These are phyloP conservation scores for Chaetomium sp. DNA, from an alignment of 2,329 filamentous ascomycete genomes.

Conservation along the genomic window DNA sequence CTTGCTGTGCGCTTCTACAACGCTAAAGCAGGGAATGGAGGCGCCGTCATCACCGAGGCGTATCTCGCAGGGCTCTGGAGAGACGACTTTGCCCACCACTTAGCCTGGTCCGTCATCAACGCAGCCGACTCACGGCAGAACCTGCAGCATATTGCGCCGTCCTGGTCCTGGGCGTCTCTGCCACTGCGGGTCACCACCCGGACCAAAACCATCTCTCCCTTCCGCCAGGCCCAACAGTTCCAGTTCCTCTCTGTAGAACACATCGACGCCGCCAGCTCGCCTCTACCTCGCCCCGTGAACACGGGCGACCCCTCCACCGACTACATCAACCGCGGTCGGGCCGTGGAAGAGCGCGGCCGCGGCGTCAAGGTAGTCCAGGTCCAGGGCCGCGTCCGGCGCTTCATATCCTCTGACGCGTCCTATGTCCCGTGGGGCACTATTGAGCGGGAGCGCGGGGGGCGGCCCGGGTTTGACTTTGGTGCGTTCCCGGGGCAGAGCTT, in stretches of 20 bases:
- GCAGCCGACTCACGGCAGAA: conserved; percentile 13
- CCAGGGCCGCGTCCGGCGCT: conserved; percentile 20
- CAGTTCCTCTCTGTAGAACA: conserved; percentile 13
- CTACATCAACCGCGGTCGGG: conserved; percentile 11
- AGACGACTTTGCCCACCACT: conserved; percentile 22
- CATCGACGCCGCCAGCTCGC: neutral
- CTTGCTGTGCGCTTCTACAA: conserved; percentile 25
- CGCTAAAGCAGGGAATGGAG: conserved; percentile 18
- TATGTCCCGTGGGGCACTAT: conserved; percentile 18
- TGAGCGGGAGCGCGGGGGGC: conserved; percentile 11
- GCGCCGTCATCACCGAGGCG: conserved; percentile 16
- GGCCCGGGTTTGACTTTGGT: conserved; percentile 17
- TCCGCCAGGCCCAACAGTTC: conserved; percentile 17
- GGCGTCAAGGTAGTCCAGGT: conserved; percentile 20
- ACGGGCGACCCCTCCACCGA: neutral
- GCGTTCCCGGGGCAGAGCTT: conserved; percentile 16
- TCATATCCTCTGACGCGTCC: conserved; percentile 14
- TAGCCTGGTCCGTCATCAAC: conserved; percentile 22
- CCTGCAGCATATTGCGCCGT: conserved; percentile 21
- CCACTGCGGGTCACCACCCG: conserved; percentile 17
- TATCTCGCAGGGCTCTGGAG: conserved; percentile 24
- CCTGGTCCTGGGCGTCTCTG: conserved; percentile 25
- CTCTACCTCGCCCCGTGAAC: neutral
- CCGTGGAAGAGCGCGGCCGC: conserved; percentile 19
- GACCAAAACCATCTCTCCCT: conserved; percentile 10